phyloP scores from a whole-genome alignment of 805 yeast species.

The Metschnikowia arizonensis region DNA sequence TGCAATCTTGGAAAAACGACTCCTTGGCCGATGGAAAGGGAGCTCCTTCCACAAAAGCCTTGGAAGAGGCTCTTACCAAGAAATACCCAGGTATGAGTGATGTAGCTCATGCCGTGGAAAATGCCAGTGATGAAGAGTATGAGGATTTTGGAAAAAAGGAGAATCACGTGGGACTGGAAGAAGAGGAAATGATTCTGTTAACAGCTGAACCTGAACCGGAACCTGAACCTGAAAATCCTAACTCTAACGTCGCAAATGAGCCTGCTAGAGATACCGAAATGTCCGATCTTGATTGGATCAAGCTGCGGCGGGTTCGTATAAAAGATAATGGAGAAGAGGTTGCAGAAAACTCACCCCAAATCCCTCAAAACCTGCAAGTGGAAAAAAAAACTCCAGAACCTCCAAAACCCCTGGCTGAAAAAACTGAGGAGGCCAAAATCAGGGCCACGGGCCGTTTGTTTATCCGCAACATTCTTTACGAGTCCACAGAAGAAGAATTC shows the following conservation, averaged over 20 bases:
- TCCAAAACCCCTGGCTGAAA: neutral
- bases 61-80: constrained; percentile 40
- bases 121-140: constrained; percentile 51
- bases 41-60: constrained; percentile 42
- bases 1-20: constrained; percentile 74
- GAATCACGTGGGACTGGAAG: constrained; percentile 32
- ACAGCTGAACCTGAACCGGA: constrained; percentile 11
- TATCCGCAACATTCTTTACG: constrained; percentile 77
- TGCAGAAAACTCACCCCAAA: constrained; percentile 9
- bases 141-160: constrained; percentile 39
- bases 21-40: constrained; percentile 43
- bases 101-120: constrained; percentile 40
- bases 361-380: constrained; percentile 7
- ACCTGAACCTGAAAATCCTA: neutral
- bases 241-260: neutral
- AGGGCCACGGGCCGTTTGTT: constrained; percentile 75
- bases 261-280: constrained; percentile 33
- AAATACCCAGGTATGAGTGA: constrained; percentile 19
- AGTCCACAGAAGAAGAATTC: constrained; percentile 78
- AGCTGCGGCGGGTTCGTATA: constrained; percentile 68
- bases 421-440: constrained; percentile 43
- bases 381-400: neutral
- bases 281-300: constrained; percentile 85
- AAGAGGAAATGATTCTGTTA: constrained; percentile 49
- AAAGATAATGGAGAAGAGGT: constrained; percentile 27